Percentiles rank a stretch among this genome's conserved stretches.
Evolutionary conservation across 2,329 filamentous ascomycete genomes (phyloP).

Genomic region (Colletotrichum sp.): DNA sequence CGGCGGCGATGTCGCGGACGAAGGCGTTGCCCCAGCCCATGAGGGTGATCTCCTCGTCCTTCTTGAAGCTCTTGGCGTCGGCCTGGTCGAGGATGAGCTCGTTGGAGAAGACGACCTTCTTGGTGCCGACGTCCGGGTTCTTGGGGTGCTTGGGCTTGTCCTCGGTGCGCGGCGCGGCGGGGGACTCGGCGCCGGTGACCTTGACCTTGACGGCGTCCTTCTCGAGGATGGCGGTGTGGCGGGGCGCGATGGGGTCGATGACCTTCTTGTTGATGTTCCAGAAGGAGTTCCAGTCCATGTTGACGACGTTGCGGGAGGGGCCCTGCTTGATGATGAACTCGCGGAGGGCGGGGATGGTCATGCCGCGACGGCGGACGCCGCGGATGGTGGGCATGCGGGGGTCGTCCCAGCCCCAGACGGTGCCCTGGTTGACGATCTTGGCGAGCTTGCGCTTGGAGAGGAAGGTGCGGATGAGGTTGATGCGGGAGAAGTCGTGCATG

Average conservation of each 20-base stretch:
- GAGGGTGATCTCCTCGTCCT: slow-evolving; percentile 89
- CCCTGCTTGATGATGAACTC: slow-evolving; percentile 88
- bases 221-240: slow-evolving; percentile 75
- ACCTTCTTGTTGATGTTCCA: slow-evolving; percentile 81
- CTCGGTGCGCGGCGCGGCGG: slow-evolving; percentile 65
- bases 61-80: slow-evolving; percentile 80
- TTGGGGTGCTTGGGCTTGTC: slow-evolving; percentile 89
- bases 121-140: slow-evolving; percentile 82
- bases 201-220: slow-evolving; percentile 75
- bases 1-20: slow-evolving; percentile 68
- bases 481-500: slow-evolving; percentile 84
- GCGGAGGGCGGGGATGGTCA: slow-evolving; percentile 79
- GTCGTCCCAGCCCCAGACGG: slow-evolving; percentile 86
- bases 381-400: slow-evolving; percentile 86
- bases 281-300: slow-evolving; percentile 81
- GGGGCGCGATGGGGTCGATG: slow-evolving; percentile 77
- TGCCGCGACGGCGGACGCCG: slow-evolving; percentile 77
- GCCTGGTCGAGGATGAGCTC: slow-evolving; percentile 84
- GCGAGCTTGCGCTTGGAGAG: slow-evolving; percentile 87
- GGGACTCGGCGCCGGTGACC: slow-evolving; percentile 71
- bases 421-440: slow-evolving; percentile 78
- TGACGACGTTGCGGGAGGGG: slow-evolving; percentile 81
- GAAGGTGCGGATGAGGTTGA: slow-evolving; percentile 85
- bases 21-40: slow-evolving; percentile 97
- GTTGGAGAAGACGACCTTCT: slow-evolving; percentile 81